Evolutionary conservation across 306 rosid genomes (phyloP).

Genomic region (Quercus aquifolioides): DNA sequence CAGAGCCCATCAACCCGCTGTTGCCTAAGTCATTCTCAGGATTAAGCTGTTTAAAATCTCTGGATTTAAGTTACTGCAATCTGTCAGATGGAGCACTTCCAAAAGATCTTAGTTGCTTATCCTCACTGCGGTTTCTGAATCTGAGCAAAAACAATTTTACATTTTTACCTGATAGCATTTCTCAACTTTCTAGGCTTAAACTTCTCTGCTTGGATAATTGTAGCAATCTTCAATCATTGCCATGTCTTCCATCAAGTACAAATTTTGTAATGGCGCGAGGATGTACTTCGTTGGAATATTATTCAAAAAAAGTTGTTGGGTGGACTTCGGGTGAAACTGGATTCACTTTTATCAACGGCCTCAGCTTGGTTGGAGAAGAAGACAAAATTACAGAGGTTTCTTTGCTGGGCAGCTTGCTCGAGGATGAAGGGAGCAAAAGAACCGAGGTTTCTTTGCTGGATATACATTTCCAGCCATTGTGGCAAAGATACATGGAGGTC

Average conservation of each 20-base stretch:
- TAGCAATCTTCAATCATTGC: background rate
- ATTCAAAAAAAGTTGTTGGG: background rate
- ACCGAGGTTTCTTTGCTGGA: no score
- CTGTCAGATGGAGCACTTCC: constrained; percentile 14
- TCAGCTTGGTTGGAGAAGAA: no score
- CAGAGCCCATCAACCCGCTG: background rate
- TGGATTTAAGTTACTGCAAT: constrained; percentile 20
- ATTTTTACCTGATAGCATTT: background rate
- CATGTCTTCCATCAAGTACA: background rate
- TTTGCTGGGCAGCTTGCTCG: no score
- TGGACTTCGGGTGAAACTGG: no score
- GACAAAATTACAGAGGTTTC: no score
- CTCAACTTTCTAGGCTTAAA: constrained; percentile 12
- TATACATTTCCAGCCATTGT: no score
- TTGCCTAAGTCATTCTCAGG: no score
- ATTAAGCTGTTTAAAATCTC: background rate
- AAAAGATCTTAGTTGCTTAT: background rate
- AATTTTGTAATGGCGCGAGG: background rate
- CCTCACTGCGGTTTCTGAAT: no score
- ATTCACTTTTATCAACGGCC: no score
- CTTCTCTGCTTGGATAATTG: background rate
- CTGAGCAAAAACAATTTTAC: background rate
- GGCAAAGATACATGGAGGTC: no score
- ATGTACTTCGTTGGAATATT: background rate
- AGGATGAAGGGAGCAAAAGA: no score